Percentiles rank a stretch among this genome's conserved stretches.
Conservation (phyloP, 2,329 filamentous ascomycete species). For the Biscogniauxia marginata region DNA sequence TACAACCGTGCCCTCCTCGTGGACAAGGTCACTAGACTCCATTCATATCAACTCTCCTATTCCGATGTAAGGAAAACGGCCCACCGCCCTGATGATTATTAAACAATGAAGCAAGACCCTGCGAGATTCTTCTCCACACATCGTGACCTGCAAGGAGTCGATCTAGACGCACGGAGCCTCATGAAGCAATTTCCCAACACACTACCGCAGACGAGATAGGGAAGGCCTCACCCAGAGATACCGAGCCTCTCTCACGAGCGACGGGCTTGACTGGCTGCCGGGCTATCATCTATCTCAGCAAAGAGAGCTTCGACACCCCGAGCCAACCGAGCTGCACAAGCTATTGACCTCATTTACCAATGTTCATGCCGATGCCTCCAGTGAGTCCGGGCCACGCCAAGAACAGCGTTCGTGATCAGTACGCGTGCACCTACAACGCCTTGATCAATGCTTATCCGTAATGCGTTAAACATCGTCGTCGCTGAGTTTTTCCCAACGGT, state of each 20-base stretch:
- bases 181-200: not conserved
- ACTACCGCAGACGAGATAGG: not conserved
- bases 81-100: not conserved
- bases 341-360: not conserved
- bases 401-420: not conserved
- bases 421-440: not conserved
- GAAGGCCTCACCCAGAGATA: not conserved
- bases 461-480: not conserved
- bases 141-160: not conserved
- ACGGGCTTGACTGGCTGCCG: too few relatives aligned
- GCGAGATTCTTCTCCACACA: not conserved
- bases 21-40: too few relatives aligned
- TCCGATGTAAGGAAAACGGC: not conserved
- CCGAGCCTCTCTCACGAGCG: too few relatives aligned
- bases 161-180: not conserved
- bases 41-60: not conserved
- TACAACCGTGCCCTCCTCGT: too few relatives aligned
- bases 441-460: not conserved
- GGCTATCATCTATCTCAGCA: not conserved
- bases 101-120: not conserved
- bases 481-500: not conserved
- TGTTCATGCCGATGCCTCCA: not conserved
- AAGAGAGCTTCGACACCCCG: not conserved
- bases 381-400: not conserved
- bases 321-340: not conserved